Evolutionary conservation across 1,284 basidiomycete species (phyloP), one percentile per base, ranked within the genome.

Genomic region (Tranzscheliella williamsii): DNA sequence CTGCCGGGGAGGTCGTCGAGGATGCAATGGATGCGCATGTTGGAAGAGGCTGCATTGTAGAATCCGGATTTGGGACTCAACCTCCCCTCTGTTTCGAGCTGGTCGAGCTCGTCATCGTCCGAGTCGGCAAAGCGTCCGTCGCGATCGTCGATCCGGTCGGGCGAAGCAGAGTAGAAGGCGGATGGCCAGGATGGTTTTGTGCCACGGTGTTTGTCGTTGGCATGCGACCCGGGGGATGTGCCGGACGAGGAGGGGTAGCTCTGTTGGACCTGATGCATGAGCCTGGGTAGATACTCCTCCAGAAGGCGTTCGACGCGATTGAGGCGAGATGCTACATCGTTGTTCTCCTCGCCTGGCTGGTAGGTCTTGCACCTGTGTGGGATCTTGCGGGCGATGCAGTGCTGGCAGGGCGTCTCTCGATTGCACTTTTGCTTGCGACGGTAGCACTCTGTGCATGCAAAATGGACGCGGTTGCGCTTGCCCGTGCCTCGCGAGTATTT

Each of bases 401-500:
- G 72, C 35, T 73, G 62, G 40, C 75, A 77, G 6, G 75, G 75
- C 3, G 60, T 72, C 33, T 76, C 49, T 5, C 71, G 61, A 23
- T 73, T 71, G 44, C 72, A 74, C 33, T 70, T 67, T 37, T 76
- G 73, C 63, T 76, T 76, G 22, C 73, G 53, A 13, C 73, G 65
- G 24, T 76, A 73, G 48, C 73, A 76, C 34, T 76, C 73, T 6
- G 70, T 75, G 49, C 73, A 75, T 11, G 67, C 57, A 48, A 72
- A 72, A 34, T 74, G 72, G 23, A 74, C 70, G 6, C 71, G 56
- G 20, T 63, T 63, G 23, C 70, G 60, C 24, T 71, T 71, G 22
- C 52, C 50, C 1, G 58, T 49, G 20, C 56, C 56, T 5, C 57
- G 42, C 16, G 50, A 27, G 24, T 46, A 46, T 16, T 15, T 31